Evolutionary conservation across 495 filamentous ascomycete species (phyloP), one percentile per base, ranked within the genome.

Genomic region (Neurospora intermedia): DNA sequence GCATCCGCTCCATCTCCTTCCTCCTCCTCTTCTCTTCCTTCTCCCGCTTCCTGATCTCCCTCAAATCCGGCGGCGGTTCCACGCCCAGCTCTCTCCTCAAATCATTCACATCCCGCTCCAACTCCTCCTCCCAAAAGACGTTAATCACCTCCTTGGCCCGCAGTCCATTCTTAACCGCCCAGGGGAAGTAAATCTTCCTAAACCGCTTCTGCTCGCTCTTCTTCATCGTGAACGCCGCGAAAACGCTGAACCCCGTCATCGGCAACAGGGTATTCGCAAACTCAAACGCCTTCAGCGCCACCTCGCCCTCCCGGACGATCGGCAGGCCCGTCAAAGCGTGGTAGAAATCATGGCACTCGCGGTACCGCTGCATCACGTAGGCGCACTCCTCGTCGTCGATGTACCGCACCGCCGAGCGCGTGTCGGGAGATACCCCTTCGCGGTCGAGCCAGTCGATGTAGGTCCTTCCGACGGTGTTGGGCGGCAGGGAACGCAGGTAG

Each of bases 331-430:
- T 97, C 43, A 99, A 84, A 0, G 96, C 96, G 82, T 99, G 96
- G 85, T 97, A 98, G 86, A 99, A 98, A 79, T 99, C 96, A 81
- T 99, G 96, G 77, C 92, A 96, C 82, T 99, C 96, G 69, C 96
- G 89, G 82, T 99, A 99, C 40, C 96, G 90, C 87, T 98, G 96
- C 93, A 99, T 97, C 5, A 98, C 96, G 81, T 98, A 99, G 23
- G 96, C 96, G 80, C 93, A 97, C 80, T 98, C 96, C 71, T 89
- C 90, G 79, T 97, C 91, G 80, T 98, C 95, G 71, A 99, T 94
- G 82, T 97, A 98, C 59, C 91, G 87, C 35, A 99, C 96, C 20
- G 79, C 76, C 43, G 89, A 84, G 11, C 96, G 89, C 38, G 96
- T 97, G 81, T 98, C 96, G 0, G 96, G 95, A 2, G 91, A 91